Evolutionary conservation across 768 basidiomycete species (phyloP).

Genomic region (Trametes cubensis): DNA sequence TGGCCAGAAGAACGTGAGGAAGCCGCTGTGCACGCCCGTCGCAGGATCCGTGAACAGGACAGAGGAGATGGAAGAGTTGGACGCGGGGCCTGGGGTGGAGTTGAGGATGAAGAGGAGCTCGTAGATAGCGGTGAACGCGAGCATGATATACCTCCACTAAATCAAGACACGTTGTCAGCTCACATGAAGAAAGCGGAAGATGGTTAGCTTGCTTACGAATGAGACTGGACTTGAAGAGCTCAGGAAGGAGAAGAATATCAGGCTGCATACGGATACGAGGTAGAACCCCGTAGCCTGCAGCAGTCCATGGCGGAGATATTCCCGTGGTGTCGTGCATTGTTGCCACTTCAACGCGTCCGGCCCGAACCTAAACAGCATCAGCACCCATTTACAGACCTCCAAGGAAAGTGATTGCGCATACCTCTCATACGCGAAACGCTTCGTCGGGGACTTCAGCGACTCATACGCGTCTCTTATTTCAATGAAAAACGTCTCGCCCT

Average conservation of each 20-base stretch:
- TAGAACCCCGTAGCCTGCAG: constrained; percentile 67
- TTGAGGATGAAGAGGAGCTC: constrained; percentile 70
- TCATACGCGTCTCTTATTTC: constrained; percentile 74
- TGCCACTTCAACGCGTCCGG: constrained; percentile 71
- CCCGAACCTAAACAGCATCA: constrained; percentile 62
- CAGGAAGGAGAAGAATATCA: constrained; percentile 66
- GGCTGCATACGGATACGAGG: constrained; percentile 54
- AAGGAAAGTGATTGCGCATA: constrained; percentile 35
- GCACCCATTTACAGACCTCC: not conserved
- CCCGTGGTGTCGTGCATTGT: constrained; percentile 65
- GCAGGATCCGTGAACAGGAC: constrained; percentile 33
- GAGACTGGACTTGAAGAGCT: constrained; percentile 61
- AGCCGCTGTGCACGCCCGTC: constrained; percentile 15
- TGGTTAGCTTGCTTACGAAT: constrained; percentile 51
- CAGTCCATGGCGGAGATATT: constrained; percentile 71
- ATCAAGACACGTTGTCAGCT: not conserved
- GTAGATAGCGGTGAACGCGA: constrained; percentile 56
- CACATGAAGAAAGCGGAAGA: not conserved
- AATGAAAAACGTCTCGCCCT: constrained; percentile 69
- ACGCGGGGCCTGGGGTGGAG: constrained; percentile 47
- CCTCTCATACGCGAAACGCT: constrained; percentile 87
- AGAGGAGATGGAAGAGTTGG: constrained; percentile 30
- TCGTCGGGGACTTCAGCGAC: constrained; percentile 73
- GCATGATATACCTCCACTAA: constrained; percentile 83
- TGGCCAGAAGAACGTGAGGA: constrained; percentile 56